Conservation (phyloP, 108 stramenopile genomes). For the Skeletonema costatum region DNA sequence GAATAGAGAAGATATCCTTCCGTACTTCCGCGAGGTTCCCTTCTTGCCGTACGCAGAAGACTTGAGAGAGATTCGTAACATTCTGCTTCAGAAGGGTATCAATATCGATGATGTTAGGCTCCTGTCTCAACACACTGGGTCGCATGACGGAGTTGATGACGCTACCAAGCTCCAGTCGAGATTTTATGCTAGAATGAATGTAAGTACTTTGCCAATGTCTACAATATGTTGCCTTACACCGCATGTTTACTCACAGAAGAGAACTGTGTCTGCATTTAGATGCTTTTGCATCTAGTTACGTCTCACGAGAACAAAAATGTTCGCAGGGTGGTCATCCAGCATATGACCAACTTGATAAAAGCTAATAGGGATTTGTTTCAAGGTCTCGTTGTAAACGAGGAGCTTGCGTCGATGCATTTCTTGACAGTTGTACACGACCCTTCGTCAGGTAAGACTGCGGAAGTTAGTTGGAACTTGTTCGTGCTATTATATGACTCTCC, state of each 20-base stretch:
- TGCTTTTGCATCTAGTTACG: conserved; percentile 28
- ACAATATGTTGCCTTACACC: not conserved
- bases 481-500: too few species aligned
- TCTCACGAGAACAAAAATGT: conserved; percentile 80
- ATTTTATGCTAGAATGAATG: conserved; percentile 42
- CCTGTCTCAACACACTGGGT: conserved; percentile 36
- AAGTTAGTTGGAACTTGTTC: not conserved
- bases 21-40: conserved; percentile 68
- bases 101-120: conserved; percentile 70
- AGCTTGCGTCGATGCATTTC: conserved; percentile 61
- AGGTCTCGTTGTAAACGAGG: conserved; percentile 66
- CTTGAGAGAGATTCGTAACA: conserved; percentile 50
- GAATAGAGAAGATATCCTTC: conserved; percentile 45
- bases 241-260: not conserved
- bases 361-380: conserved; percentile 73
- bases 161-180: conserved; percentile 24
- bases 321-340: conserved; percentile 63
- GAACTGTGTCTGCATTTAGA: conserved; percentile 2
- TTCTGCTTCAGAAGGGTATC: conserved; percentile 62
- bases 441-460: conserved; percentile 7
- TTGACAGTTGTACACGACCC: conserved; percentile 65
- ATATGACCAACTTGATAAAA: conserved; percentile 69
- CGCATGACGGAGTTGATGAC: conserved; percentile 19
- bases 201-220: not conserved
- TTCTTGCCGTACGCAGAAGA: conserved; percentile 65